Percentiles rank a stretch among this genome's conserved stretches.
These are phyloP conservation scores for Durio zibethinus DNA, from an alignment of 345 rosid species.

Conservation along the genomic window DNA sequence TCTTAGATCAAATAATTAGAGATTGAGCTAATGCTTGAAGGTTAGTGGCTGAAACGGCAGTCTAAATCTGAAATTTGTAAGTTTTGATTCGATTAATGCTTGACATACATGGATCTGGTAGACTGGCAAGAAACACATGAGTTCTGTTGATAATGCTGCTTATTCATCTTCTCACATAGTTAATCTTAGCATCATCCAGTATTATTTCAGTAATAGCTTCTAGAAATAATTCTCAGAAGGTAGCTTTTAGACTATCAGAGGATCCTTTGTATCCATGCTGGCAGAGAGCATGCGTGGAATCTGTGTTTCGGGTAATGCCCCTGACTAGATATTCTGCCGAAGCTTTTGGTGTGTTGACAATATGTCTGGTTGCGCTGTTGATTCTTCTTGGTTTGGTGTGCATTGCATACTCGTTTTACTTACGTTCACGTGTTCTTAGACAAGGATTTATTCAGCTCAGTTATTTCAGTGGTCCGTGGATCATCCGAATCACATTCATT, in stretches of 20 bases:
- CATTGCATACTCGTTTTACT: constrained; percentile 73
- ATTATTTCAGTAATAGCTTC: constrained; percentile 19
- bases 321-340: constrained; percentile 92
- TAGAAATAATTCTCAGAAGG: constrained; percentile 28
- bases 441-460: constrained; percentile 53
- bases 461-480: constrained; percentile 91
- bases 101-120: background rate
- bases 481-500: constrained; percentile 68
- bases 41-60: constrained; percentile 5
- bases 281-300: constrained; percentile 99
- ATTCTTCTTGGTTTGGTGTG: constrained; percentile 73
- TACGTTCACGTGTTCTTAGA: constrained; percentile 66
- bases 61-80: background rate
- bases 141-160: constrained; percentile 5
- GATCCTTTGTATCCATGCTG: constrained; percentile 90
- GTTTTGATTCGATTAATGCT: background rate
- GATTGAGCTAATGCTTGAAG: background rate
- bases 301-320: constrained; percentile 99
- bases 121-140: background rate
- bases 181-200: constrained; percentile 9
- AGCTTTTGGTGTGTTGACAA: constrained; percentile 95
- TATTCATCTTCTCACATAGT: background rate
- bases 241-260: constrained; percentile 35
- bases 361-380: constrained; percentile 74
- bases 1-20: background rate